Evolutionary conservation across 2,329 filamentous ascomycete species (phyloP).

Genomic region (Exophiala phaeomuriformis): DNA sequence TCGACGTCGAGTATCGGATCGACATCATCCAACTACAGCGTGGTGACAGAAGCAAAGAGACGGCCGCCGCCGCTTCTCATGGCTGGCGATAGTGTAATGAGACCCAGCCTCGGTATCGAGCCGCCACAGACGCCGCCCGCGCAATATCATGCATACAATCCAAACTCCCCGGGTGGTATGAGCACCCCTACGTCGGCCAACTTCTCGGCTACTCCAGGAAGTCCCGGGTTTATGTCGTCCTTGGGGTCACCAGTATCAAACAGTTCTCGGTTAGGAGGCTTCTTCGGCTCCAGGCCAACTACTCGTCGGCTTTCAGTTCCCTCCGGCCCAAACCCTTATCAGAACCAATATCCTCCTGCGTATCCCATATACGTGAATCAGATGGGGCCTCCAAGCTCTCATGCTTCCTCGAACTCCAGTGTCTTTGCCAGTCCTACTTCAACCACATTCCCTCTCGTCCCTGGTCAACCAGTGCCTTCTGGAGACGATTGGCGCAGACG

Average conservation of each 20-base stretch:
- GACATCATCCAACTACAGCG: slow-evolving; percentile 60
- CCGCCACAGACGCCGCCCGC: slow-evolving; percentile 58
- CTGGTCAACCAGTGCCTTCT: slow-evolving; percentile 34
- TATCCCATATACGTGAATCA: slow-evolving; percentile 34
- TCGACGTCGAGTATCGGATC: slow-evolving; percentile 83
- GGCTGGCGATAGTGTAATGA: slow-evolving; percentile 62
- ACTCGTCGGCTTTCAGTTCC: slow-evolving; percentile 76
- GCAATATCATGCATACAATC: slow-evolving; percentile 57
- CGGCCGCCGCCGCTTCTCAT: slow-evolving; percentile 73
- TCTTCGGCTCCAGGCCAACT: slow-evolving; percentile 63
- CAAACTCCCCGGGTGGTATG: slow-evolving; percentile 64
- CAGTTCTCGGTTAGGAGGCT: slow-evolving; percentile 62
- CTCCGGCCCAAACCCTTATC: slow-evolving; percentile 66
- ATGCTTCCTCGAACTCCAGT: slow-evolving; percentile 52
- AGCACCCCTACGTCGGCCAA: slow-evolving; percentile 78
- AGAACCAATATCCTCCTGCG: slow-evolving; percentile 38
- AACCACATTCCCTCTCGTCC: slow-evolving; percentile 52
- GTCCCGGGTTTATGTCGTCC: slow-evolving; percentile 63
- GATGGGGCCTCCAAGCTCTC: slow-evolving; percentile 50
- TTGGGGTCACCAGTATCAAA: slow-evolving; percentile 66
- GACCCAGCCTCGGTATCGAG: slow-evolving; percentile 61
- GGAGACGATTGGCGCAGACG: slow-evolving; percentile 75
- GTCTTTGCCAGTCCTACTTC: slow-evolving; percentile 61
- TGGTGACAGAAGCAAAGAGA: slow-evolving; percentile 56
- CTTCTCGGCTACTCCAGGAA: slow-evolving; percentile 68